Percentiles rank a stretch among this genome's conserved stretches.
These are phyloP conservation scores for Xylaria longipes DNA, from an alignment of 495 filamentous ascomycete genomes.

Conservation along the genomic window DNA sequence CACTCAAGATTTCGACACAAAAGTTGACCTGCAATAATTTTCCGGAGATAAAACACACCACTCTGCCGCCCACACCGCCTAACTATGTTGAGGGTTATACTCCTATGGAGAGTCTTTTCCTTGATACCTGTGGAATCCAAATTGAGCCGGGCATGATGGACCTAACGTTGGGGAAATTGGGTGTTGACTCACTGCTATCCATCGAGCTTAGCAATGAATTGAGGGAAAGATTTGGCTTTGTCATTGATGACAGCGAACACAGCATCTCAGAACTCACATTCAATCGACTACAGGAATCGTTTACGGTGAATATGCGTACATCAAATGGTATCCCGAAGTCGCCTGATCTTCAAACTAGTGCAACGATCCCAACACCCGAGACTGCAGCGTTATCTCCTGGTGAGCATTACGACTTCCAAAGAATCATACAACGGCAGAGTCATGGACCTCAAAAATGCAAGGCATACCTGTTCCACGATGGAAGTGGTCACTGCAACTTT, in stretches of 20 bases:
- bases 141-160: slow-evolving; percentile 28
- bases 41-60: too few species aligned
- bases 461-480: slow-evolving; percentile 61
- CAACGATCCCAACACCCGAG: neutral
- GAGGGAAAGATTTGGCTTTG: slow-evolving; percentile 21
- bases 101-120: neutral
- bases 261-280: slow-evolving; percentile 23
- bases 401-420: neutral
- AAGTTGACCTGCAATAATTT: neutral
- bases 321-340: neutral
- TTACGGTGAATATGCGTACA: neutral
- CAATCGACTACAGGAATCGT: slow-evolving; percentile 10
- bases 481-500: slow-evolving; percentile 57
- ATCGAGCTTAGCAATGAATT: slow-evolving; percentile 34
- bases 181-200: slow-evolving; percentile 41
- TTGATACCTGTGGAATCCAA: slow-evolving; percentile 20
- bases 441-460: slow-evolving; percentile 50
- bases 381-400: neutral
- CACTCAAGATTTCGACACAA: neutral
- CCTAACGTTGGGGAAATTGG: slow-evolving; percentile 34
- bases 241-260: slow-evolving; percentile 15
- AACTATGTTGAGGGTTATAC: neutral
- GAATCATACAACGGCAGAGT: slow-evolving; percentile 35
- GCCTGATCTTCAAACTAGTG: neutral
- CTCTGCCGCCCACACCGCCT: neutral